Percentiles rank a stretch among this genome's conserved stretches.
phyloP scores from a whole-genome alignment of 805 yeast species.

The Cyberlindnera euphorbiae region DNA sequence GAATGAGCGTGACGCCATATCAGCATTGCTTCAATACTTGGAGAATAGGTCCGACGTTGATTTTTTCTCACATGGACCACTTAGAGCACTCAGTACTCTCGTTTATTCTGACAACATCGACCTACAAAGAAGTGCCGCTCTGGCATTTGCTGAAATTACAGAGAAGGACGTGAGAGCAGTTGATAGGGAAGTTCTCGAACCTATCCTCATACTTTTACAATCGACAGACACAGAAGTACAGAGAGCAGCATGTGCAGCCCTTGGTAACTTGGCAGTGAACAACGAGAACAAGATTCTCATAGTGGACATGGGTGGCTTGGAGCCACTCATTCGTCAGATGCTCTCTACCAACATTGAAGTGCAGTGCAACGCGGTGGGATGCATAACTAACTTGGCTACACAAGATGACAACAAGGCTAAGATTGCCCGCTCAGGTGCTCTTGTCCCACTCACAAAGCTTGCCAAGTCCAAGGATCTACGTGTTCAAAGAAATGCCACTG shows the following conservation, averaged over 20 bases:
- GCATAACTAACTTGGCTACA: slow-evolving; percentile 96
- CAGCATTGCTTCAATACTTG: slow-evolving; percentile 79
- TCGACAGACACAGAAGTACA: slow-evolving; percentile 91
- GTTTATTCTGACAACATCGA: slow-evolving; percentile 95
- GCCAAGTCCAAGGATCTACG: slow-evolving; percentile 93
- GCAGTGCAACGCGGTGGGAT: slow-evolving; percentile 98
- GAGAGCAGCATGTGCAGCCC: slow-evolving; percentile 97
- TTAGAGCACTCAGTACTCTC: slow-evolving; percentile 83
- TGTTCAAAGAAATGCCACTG: slow-evolving; percentile 98
- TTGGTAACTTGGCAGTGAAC: slow-evolving; percentile 97
- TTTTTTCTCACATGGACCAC: slow-evolving; percentile 79
- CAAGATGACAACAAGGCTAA: slow-evolving; percentile 95
- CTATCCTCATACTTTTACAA: slow-evolving; percentile 82
- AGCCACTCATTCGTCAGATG: slow-evolving; percentile 96
- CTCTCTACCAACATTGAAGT: slow-evolving; percentile 95
- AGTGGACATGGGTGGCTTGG: slow-evolving; percentile 97
- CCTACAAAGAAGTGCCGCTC: slow-evolving; percentile 92
- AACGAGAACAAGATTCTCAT: slow-evolving; percentile 89
- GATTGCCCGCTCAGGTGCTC: slow-evolving; percentile 94
- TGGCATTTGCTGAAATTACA: slow-evolving; percentile 97
- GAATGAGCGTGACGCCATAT: slow-evolving; percentile 94
- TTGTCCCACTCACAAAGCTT: slow-evolving; percentile 87
- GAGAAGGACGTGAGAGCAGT: slow-evolving; percentile 94
- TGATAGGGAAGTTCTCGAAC: slow-evolving; percentile 86
- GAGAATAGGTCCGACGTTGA: slow-evolving; percentile 88